Evolutionary conservation across 2,329 filamentous ascomycete genomes (phyloP).

Genomic region (Xylariales sp.): DNA sequence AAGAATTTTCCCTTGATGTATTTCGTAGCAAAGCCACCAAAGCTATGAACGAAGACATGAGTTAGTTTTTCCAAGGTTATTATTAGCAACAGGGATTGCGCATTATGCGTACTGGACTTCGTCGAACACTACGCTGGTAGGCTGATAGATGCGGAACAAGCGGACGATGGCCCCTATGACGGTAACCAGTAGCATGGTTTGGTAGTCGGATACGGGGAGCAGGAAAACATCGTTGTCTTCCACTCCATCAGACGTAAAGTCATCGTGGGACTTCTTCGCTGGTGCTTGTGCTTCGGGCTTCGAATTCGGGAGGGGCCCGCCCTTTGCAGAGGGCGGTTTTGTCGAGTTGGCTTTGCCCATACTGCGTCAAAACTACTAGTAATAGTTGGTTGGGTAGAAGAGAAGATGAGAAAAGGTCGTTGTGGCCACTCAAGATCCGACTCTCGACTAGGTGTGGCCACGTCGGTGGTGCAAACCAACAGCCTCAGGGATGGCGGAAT

Average conservation of each 20-base stretch:
- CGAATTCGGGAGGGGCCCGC: constrained; percentile 43
- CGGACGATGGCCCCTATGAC: constrained; percentile 82
- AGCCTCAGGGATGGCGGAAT: constrained; percentile 27
- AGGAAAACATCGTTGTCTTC: constrained; percentile 92
- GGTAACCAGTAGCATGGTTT: constrained; percentile 78
- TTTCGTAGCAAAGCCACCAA: constrained; percentile 97
- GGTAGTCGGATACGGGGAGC: constrained; percentile 85
- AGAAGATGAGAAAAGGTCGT: constrained; percentile 38
- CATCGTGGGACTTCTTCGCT: constrained; percentile 54
- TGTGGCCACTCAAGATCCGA: constrained; percentile 42
- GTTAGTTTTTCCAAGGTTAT: constrained; percentile 30
- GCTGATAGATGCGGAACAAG: constrained; percentile 95
- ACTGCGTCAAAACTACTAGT: constrained; percentile 32
- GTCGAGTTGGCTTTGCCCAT: constrained; percentile 56
- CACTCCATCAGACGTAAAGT: constrained; percentile 83
- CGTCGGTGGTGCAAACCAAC: constrained; percentile 33
- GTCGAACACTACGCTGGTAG: constrained; percentile 96
- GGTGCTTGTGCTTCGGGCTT: constrained; percentile 49
- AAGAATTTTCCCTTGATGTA: constrained; percentile 99
- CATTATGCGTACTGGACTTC: constrained; percentile 87
- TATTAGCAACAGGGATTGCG: background rate
- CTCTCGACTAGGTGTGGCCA: constrained; percentile 23
- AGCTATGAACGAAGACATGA: constrained; percentile 65
- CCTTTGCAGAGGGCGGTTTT: constrained; percentile 53
- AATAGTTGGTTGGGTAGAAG: constrained; percentile 15